Base-by-base conservation (phyloP, 192 early-diverging fungal species). In the Chytriomyces hyalinus region DNA sequence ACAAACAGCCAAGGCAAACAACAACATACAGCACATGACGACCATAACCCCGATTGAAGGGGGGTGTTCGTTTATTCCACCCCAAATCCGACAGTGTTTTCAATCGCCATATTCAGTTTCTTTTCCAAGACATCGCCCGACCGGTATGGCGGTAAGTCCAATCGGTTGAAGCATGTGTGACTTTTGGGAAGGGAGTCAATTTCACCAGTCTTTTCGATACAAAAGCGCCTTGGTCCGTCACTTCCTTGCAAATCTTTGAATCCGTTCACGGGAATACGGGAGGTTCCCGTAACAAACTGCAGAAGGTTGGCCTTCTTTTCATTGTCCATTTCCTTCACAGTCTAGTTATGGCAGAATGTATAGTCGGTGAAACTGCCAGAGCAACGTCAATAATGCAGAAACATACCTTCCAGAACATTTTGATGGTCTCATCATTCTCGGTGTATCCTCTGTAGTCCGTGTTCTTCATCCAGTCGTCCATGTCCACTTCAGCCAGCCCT, bases 401-500 rank as follows among this genome's bases (percentile, higher is more conserved):
- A 61, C 74, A 9, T 71, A 87, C 88, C 83, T 94, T 91, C 97
- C 97, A 98, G 91, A 98, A 98, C 93, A 93, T 95, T 82, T 93
- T 92, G 71, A 97, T 89, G 6, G 95, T 93, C 77, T 96, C 94
- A 83, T 99, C 97, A 28, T 93, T 91, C 81, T 99, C 96, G n/a
- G 93, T 94, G 87, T 96, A 99, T 20, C 96, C 96, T 72, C 97
- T 84, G 77, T 99, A 99, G 80, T 99, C 96, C 1, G 96, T 99
- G 78, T 98, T 89, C 85, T 98, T 99, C 89, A 95, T 96, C 97
- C 97, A 99, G 85, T 99, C 97, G 53, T 97, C 96, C 6, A 96
- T 86, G 84, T 99, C 96, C 71, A 99, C 94, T 71, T 99, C 96
- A 45, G 93, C 93, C 76, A 99, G 91, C 69, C 97, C 97, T 26